Evolutionary conservation across 192 early-diverging fungal species (phyloP), one percentile per base, ranked within the genome.

Genomic region (Tieghemiomyces parasiticus): DNA sequence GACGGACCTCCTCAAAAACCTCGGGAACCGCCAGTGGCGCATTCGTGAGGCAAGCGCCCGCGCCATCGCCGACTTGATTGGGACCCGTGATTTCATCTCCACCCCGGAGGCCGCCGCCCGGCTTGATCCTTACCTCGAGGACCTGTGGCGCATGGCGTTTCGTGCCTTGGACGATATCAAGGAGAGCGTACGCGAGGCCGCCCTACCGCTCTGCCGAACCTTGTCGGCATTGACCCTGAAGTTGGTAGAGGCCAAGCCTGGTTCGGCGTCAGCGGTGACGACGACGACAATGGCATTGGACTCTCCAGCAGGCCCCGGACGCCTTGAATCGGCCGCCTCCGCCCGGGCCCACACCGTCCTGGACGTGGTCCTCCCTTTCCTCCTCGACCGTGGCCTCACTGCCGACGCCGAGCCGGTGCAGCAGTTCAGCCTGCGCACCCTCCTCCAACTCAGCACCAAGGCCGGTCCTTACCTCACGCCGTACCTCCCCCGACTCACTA

Each of bases 161-260:
- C 66, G 92, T 30, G 81, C 81, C 26, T 64, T 97, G 29, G 94
- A 97, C 64, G 94, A 97, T 61, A 91, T 97, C 67, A 95, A 95
- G 65, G 90, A 89, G 60, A 89, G 83, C 35, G 94, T 97, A 10
- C 77, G 92, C 3, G 66, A 80, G 35, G 83, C 92, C 0, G 92
- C 85, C 6, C 86, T 92, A 32, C 74, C 77, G 54, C 78, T 86
- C 6, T 93, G 89, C 70, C 84, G 85, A 54, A 76, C 82, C 0
- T 63, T 97, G 58, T 89, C 85, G 19, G 78, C 78, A 16, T 71
- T 89, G 38, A 97, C 94, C 0, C 81, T 94, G 10, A 74, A 82
- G 59, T 91, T 89, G 64, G 90, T 87, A 65, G 92, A 95, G 62
- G 87, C 90, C 20, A 67, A 60, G 1, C 51, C 73, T 45, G 79